These are phyloP conservation scores for Fabrea salina DNA, from an alignment of 169 alveolate species.

Conservation along the genomic window DNA sequence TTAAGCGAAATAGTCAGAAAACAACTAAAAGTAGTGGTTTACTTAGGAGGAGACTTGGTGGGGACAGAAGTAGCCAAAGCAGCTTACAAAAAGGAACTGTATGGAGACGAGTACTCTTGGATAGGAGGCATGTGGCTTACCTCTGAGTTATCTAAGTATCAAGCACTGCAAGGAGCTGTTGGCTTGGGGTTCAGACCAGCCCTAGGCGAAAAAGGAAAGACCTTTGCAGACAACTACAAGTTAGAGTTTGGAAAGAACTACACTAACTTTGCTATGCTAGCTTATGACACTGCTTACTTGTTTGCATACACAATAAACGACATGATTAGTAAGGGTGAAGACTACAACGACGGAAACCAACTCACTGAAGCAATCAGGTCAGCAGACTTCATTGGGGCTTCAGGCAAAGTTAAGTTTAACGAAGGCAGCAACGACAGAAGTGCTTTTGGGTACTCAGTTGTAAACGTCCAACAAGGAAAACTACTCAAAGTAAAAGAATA, in stretches of 20 bases:
- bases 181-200: conserved; percentile 9
- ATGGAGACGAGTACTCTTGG: conserved; percentile 29
- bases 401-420: conserved; percentile 22
- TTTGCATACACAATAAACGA: neutral
- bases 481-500: neutral
- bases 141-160: neutral
- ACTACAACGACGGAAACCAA: conserved; percentile 23
- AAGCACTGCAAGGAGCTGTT: conserved; percentile 32
- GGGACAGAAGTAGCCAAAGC: conserved; percentile 20
- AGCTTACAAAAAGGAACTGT: conserved; percentile 21
- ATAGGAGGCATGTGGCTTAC: conserved; percentile 32
- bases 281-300: conserved; percentile 28
- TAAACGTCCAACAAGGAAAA: conserved; percentile 9
- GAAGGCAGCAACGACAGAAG: conserved; percentile 35
- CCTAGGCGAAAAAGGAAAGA: neutral
- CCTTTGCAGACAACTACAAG: neutral
- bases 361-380: conserved; percentile 15
- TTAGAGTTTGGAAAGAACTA: neutral
- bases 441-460: conserved; percentile 19
- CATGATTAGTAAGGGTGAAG: conserved; percentile 15
- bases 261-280: neutral
- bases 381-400: neutral
- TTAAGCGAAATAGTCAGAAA: conserved; percentile 14
- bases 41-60: neutral
- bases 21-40: conserved; percentile 24